Conservation (phyloP, 352 stramenopile genomes). For the Phytophthora meadii region DNA sequence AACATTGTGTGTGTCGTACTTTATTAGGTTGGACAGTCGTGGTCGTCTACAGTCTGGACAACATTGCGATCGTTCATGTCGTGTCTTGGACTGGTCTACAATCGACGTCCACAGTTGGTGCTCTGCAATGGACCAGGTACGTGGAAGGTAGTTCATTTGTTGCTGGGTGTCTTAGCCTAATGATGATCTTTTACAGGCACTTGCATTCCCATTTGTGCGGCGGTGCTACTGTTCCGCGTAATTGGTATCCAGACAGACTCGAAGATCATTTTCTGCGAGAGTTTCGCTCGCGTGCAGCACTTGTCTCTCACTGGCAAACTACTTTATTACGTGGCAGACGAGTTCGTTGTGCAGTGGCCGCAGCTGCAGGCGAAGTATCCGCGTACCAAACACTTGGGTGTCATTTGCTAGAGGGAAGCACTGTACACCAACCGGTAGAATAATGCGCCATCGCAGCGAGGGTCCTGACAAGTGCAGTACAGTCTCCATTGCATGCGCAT, state of each 20-base stretch:
- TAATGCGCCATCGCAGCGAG: slow-evolving; percentile 2
- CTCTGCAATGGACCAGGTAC: slow-evolving; percentile 93
- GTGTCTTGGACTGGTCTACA: slow-evolving; percentile 79
- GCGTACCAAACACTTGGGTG: slow-evolving; percentile 85
- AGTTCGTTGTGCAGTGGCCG: slow-evolving; percentile 96
- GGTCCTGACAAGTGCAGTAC: neutral
- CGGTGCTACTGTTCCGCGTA: slow-evolving; percentile 86
- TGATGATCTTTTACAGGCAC: slow-evolving; percentile 63
- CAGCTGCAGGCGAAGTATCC: slow-evolving; percentile 88
- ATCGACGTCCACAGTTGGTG: slow-evolving; percentile 85
- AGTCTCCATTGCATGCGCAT: neutral
- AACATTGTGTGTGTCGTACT: slow-evolving; percentile 6
- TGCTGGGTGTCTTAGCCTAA: neutral
- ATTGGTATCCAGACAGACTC: slow-evolving; percentile 67
- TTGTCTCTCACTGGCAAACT: slow-evolving; percentile 94
- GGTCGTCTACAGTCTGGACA: slow-evolving; percentile 88
- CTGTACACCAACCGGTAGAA: too few species aligned
- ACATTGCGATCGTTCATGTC: slow-evolving; percentile 83
- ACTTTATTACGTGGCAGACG: slow-evolving; percentile 93
- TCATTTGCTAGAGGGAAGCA: slow-evolving; percentile 75
- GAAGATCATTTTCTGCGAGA: slow-evolving; percentile 95
- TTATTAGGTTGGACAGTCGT: slow-evolving; percentile 92
- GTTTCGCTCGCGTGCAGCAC: slow-evolving; percentile 92
- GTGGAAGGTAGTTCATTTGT: neutral
- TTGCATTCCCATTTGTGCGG: slow-evolving; percentile 92